A percentile compares a stretch with the other conserved stretches of the same genome.
These are phyloP conservation scores for Metarhizium album DNA, from an alignment of 2,329 filamentous ascomycete genomes.

Conservation along the genomic window DNA sequence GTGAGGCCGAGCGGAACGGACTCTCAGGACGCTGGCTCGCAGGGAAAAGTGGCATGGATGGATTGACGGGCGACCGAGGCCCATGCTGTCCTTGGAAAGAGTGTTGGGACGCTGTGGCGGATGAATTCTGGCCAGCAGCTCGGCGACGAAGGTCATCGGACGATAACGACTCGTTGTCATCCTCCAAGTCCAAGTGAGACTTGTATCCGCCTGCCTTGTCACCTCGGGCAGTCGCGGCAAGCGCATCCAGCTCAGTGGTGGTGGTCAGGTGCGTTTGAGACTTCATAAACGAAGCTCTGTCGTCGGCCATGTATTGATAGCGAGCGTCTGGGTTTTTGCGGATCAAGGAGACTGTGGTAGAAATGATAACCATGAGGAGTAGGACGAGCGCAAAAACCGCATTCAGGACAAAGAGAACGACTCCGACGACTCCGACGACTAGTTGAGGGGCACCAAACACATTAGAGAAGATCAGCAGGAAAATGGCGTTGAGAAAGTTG, in stretches of 20 bases:
- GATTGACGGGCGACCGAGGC: constrained; percentile 26
- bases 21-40: constrained; percentile 25
- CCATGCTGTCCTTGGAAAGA: constrained; percentile 17
- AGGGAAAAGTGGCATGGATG: constrained; percentile 32
- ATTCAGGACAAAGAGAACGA: constrained; percentile 82
- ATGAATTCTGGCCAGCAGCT: constrained; percentile 17
- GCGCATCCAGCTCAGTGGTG: constrained; percentile 79
- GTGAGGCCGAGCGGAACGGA: constrained; percentile 24
- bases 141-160: constrained; percentile 28
- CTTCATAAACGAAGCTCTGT: constrained; percentile 95
- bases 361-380: constrained; percentile 61
- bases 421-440: constrained; percentile 79
- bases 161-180: constrained; percentile 30
- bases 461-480: constrained; percentile 78
- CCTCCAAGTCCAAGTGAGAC: constrained; percentile 26
- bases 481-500: constrained; percentile 86
- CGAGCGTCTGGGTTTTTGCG: constrained; percentile 91
- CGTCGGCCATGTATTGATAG: constrained; percentile 94
- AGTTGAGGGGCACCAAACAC: constrained; percentile 76
- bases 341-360: constrained; percentile 60
- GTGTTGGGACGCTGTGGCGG: constrained; percentile 18
- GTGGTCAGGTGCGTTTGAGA: constrained; percentile 69
- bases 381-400: constrained; percentile 74
- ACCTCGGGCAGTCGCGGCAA: constrained; percentile 80
- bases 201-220: constrained; percentile 51